Evolutionary conservation across 495 filamentous ascomycete genomes (phyloP), one percentile per base, ranked within the genome.

Genomic region (Neurospora cerealis): DNA sequence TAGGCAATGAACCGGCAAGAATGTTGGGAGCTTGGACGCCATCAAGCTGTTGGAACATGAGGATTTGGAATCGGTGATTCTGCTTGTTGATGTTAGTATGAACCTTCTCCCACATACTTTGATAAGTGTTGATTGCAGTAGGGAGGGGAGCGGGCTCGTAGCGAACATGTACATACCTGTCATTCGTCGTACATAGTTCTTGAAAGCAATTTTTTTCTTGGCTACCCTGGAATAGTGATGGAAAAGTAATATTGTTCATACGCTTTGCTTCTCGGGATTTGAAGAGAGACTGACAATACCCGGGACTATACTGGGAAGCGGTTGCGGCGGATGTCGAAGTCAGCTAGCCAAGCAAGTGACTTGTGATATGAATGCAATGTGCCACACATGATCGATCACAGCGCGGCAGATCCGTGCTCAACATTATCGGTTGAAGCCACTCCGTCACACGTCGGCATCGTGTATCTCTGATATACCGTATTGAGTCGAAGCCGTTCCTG

Each of bases 1-100:
- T 88, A 74, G 15, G 28, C 28, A 5, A 66, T 19, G 15, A 15
- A 66, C 28, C 54, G 54, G 15, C 15, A 66, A 36, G 3, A 8
- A 32, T 62, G 13, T 62, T 24, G 10, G 13, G 54, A 62, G 10
- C 13, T 62, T 19, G 24, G 24, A 0, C 13, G 6, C 4, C 54
- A 62, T 4, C 24, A 8, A 32, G 11, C 5, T 6, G 54, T 32
- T 1, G 54, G 11, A 62, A 62, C 5, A 62, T 34, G 24, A 8
- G 28, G 5, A 24, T 2, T 32, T 4, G 54, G 54, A 62, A 32
- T 15, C 54, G 6, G 9, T 19, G 5, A 17, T 19, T 11, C 54
- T 66, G 54, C 6, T 66, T 32, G 4, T 32, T 66, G 15, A 66
- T 36, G 28, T 34, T 17, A 34, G 15, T 19, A 66, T 66, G 15